phyloP scores from a whole-genome alignment of 129 eudicot genomes.

The Flaveria linearis region DNA sequence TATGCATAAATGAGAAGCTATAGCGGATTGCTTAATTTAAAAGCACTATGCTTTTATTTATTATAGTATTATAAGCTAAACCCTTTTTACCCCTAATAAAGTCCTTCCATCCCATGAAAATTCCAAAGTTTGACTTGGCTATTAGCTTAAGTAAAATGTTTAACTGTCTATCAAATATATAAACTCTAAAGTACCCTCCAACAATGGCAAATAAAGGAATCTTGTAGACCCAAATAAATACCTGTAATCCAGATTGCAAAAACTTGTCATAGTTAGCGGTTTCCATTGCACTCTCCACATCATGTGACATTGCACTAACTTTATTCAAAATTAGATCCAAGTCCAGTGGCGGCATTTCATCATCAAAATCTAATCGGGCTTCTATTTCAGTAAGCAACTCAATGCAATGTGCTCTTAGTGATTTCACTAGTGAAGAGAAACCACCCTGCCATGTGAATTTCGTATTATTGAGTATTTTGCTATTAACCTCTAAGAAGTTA shows the following conservation, averaged over 20 bases:
- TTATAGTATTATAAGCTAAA: neutral
- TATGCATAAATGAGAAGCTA: slow-evolving; percentile 1
- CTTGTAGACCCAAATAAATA: slow-evolving; percentile 19
- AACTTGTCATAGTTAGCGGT: slow-evolving; percentile 94
- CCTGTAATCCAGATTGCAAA: slow-evolving; percentile 95
- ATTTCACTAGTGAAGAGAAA: slow-evolving; percentile 80
- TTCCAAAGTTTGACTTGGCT: neutral
- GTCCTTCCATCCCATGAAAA: neutral
- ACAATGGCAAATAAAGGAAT: neutral
- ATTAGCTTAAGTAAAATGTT: neutral
- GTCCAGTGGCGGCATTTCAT: slow-evolving; percentile 96
- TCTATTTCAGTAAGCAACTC: slow-evolving; percentile 95
- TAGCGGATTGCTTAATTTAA: neutral
- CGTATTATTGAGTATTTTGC: neutral
- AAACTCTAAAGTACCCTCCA: neutral
- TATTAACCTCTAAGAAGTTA: neutral
- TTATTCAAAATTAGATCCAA: slow-evolving; percentile 40
- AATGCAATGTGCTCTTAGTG: slow-evolving; percentile 75
- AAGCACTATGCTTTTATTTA: neutral
- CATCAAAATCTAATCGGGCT: slow-evolving; percentile 98
- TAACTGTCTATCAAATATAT: neutral
- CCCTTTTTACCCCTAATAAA: neutral
- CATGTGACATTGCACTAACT: slow-evolving; percentile 59
- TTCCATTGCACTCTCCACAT: slow-evolving; percentile 73
- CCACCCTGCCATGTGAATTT: slow-evolving; percentile 70